A percentile compares a stretch with the other conserved stretches of the same genome.
Evolutionary conservation across 306 rosid species (phyloP).

Genomic region (Malus domestica): ASM211411v1 NC_041798.1:28963001-28963500

Average conservation of each 20-base stretch:
- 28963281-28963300: neutral
- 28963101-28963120: neutral
- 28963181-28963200: neutral
- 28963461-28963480: too few relatives aligned
- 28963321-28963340: neutral
- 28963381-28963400: too few relatives aligned
- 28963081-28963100: neutral
- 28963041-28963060: neutral
- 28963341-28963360: too few relatives aligned
- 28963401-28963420: too few relatives aligned
- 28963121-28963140: neutral
- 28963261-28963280: too few relatives aligned
- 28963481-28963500: neutral
- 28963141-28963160: neutral
- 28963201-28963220: neutral
- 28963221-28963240: neutral
- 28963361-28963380: too few relatives aligned
- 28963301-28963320: neutral
- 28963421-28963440: too few relatives aligned
- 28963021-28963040: neutral
- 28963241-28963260: neutral
- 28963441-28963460: too few relatives aligned
- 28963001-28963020: slow-evolving; percentile 5
- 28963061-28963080: neutral
- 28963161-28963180: slow-evolving; percentile 1